These are phyloP conservation scores for Tulasnella calospora DNA, from an alignment of 768 basidiomycete species.

Conservation along the genomic window DNA sequence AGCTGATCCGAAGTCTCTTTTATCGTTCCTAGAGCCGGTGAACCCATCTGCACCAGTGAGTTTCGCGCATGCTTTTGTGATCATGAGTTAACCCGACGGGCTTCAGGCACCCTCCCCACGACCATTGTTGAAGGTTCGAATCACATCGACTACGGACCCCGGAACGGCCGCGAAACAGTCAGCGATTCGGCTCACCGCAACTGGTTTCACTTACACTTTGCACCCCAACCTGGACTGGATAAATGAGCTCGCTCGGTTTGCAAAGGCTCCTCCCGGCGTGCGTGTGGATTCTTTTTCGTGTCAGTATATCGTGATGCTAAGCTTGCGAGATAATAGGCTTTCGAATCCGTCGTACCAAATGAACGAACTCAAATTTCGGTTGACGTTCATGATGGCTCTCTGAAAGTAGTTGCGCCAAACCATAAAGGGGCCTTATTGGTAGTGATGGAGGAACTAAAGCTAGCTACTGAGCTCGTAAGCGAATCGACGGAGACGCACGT, in stretches of 20 bases:
- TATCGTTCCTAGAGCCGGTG: constrained; percentile 52
- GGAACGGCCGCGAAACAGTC: constrained; percentile 74
- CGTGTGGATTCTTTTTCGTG: constrained; percentile 34
- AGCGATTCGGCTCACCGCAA: constrained; percentile 56
- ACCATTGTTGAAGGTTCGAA: not conserved
- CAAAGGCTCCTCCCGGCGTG: constrained; percentile 84
- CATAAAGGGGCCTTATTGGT: constrained; percentile 63
- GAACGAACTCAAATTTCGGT: constrained; percentile 74
- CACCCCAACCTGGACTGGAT: constrained; percentile 61
- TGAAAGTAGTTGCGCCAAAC: constrained; percentile 54
- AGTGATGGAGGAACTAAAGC: constrained; percentile 60
- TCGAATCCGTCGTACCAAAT: constrained; percentile 87
- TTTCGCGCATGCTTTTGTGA: not conserved
- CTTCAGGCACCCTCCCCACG: constrained; percentile 1
- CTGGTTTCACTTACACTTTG: constrained; percentile 58
- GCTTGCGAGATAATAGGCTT: constrained; percentile 48
- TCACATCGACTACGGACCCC: not conserved
- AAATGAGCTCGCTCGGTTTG: constrained; percentile 56
- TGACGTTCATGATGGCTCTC: constrained; percentile 59
- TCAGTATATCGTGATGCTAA: not conserved
- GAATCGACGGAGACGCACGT: constrained; percentile 55
- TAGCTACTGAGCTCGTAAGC: constrained; percentile 68
- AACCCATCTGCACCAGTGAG: constrained; percentile 40
- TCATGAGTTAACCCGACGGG: not conserved
- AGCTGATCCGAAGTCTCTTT: constrained; percentile 33